Percentiles rank a stretch among this genome's conserved stretches.
Evolutionary conservation across 495 filamentous ascomycete species (phyloP).

Genomic region (Neurospora sublineolata): DNA sequence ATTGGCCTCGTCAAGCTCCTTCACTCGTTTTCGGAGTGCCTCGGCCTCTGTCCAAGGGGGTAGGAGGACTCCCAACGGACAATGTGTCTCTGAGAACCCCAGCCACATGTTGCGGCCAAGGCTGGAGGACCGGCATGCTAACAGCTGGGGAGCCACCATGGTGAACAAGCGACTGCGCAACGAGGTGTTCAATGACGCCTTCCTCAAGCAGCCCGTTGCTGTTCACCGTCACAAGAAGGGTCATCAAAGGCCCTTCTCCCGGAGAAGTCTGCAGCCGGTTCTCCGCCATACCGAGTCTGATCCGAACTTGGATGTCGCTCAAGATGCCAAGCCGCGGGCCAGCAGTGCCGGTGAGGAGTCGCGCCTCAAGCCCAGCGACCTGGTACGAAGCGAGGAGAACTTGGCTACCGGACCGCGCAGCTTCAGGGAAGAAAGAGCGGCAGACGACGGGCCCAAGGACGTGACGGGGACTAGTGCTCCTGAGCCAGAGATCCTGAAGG

Average conservation of each 20-base stretch:
- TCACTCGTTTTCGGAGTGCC: slow-evolving; percentile 24
- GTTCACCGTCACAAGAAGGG: slow-evolving; percentile 48
- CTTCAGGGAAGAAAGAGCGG: not conserved
- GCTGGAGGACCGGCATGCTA: slow-evolving; percentile 40
- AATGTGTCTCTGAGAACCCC: not conserved
- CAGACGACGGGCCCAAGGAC: slow-evolving; percentile 28
- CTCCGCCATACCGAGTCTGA: slow-evolving; percentile 26
- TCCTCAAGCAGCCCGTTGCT: slow-evolving; percentile 66
- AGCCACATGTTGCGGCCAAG: slow-evolving; percentile 21
- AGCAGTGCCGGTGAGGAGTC: not conserved
- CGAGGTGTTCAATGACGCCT: slow-evolving; percentile 89
- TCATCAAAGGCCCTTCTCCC: slow-evolving; percentile 47
- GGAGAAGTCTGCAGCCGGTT: slow-evolving; percentile 27
- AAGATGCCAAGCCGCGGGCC: slow-evolving; percentile 6
- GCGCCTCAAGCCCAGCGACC: slow-evolving; percentile 1
- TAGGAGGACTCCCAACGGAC: not conserved
- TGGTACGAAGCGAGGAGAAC: slow-evolving; percentile 25
- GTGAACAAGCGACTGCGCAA: slow-evolving; percentile 82
- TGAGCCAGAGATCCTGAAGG: slow-evolving; percentile 37
- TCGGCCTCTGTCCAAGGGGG: slow-evolving; percentile 18
- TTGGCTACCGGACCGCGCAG: not conserved
- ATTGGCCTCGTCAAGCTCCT: slow-evolving; percentile 5
- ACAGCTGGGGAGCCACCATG: slow-evolving; percentile 90
- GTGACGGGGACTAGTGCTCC: slow-evolving; percentile 45
- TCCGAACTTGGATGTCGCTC: slow-evolving; percentile 12